Conservation (phyloP, 148 eudicot genomes). For the Polygonum maritimum region DNA sequence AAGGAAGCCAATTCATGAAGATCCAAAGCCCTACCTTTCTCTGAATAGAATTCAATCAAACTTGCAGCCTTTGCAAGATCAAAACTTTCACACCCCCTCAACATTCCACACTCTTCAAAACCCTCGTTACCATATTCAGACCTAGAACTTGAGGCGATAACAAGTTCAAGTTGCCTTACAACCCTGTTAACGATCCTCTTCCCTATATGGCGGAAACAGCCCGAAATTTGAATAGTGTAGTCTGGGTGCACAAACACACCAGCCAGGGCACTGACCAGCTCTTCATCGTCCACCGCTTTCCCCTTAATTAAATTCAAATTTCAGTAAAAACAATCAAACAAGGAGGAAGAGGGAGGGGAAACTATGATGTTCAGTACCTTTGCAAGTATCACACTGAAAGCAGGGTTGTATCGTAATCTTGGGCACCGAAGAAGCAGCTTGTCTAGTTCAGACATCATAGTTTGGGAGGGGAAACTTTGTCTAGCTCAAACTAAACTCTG, state of each 20-base stretch:
- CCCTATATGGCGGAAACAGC: constrained; percentile 73
- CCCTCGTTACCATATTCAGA: constrained; percentile 20
- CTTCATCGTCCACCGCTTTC: constrained; percentile 40
- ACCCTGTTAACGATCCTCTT: constrained; percentile 45
- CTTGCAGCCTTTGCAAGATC: constrained; percentile 26
- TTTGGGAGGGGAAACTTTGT: too few species aligned
- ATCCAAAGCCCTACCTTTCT: constrained; percentile 48
- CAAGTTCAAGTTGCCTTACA: constrained; percentile 39
- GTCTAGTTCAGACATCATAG: neutral
- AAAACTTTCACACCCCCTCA: constrained; percentile 31
- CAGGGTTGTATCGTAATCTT: neutral
- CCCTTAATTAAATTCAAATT: constrained; percentile 33
- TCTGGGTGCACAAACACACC: constrained; percentile 53
- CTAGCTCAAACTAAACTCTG: too few species aligned
- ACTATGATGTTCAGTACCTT: neutral
- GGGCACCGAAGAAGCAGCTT: constrained; percentile 8
- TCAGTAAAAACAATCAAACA: constrained; percentile 12
- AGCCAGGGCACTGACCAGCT: constrained; percentile 51
- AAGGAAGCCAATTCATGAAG: constrained; percentile 80
- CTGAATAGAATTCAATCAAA: constrained; percentile 46
- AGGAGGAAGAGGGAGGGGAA: neutral
- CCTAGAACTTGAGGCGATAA: constrained; percentile 37
- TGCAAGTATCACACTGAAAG: neutral
- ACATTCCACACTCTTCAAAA: constrained; percentile 27
- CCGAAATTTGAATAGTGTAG: constrained; percentile 72